A percentile compares a stretch with the other conserved stretches of the same genome.
Conservation (phyloP, 1,284 basidiomycete species). For the Agroathelia rolfsii region DNA sequence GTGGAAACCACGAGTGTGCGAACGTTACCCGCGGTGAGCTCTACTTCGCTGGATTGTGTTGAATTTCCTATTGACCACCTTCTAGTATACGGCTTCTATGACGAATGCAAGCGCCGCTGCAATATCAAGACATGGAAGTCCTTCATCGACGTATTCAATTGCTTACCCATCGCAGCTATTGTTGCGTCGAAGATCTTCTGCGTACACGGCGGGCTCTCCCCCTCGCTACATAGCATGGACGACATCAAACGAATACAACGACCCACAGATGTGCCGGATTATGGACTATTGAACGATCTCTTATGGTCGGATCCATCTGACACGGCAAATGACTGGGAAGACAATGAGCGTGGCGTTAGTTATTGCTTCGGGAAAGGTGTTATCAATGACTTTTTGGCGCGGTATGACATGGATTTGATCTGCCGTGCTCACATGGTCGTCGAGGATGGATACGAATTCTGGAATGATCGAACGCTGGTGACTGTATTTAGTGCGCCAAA, state of each 20-base stretch:
- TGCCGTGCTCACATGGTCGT: constrained; percentile 99
- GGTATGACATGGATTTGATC: constrained; percentile 98
- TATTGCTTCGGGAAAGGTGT: constrained; percentile 99
- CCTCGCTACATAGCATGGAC: constrained; percentile 97
- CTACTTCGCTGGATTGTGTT: constrained; percentile 8
- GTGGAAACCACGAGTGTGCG: constrained; percentile 99
- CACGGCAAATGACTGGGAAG: constrained; percentile 97
- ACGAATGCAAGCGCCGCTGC: constrained; percentile 98
- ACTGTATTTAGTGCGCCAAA: constrained; percentile 98
- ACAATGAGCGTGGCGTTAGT: constrained; percentile 98
- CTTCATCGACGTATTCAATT: constrained; percentile 99
- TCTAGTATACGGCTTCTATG: constrained; percentile 97
- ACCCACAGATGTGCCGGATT: constrained; percentile 99
- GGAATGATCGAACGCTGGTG: constrained; percentile 97
- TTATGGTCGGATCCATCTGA: constrained; percentile 99
- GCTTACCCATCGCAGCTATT: constrained; percentile 95
- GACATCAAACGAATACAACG: constrained; percentile 98
- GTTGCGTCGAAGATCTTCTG: constrained; percentile 99
- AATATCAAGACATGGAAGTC: constrained; percentile 99
- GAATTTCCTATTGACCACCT: constrained; percentile 6
- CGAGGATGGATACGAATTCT: constrained; percentile 99
- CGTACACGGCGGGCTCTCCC: constrained; percentile 96
- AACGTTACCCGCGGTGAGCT: constrained; percentile 90
- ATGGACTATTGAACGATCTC: constrained; percentile 93
- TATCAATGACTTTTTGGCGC: constrained; percentile 90